These are phyloP conservation scores for Fusarium clavum DNA, from an alignment of 2,329 filamentous ascomycete genomes.

Conservation along the genomic window DNA sequence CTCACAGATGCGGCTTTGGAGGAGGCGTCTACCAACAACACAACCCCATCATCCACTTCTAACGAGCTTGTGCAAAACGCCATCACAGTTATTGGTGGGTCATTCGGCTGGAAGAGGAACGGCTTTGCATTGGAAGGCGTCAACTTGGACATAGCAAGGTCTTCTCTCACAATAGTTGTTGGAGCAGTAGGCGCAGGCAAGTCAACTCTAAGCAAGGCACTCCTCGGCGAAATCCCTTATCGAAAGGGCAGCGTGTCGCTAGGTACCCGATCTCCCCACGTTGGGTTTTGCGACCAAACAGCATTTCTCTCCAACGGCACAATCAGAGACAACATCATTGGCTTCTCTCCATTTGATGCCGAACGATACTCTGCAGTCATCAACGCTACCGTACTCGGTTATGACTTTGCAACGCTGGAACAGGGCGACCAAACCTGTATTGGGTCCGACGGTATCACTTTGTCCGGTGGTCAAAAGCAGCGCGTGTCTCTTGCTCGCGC, in stretches of 20 bases:
- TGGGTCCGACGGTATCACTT: constrained; percentile 55
- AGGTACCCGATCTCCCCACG: constrained; percentile 23
- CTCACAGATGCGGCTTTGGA: not conserved
- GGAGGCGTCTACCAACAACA: no score
- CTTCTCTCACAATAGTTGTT: constrained; percentile 49
- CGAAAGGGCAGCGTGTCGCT: constrained; percentile 25
- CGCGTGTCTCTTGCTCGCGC: constrained; percentile 58
- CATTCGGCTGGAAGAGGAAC: constrained; percentile 44
- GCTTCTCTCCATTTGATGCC: constrained; percentile 48
- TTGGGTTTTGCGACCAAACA: constrained; percentile 51
- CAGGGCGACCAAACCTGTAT: constrained; percentile 53
- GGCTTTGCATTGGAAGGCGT: constrained; percentile 33
- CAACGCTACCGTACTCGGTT: constrained; percentile 48
- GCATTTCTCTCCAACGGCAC: constrained; percentile 52
- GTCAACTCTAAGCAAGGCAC: constrained; percentile 52
- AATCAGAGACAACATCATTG: constrained; percentile 54
- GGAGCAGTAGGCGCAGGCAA: constrained; percentile 54
- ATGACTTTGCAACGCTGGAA: constrained; percentile 49
- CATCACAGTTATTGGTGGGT: constrained; percentile 2
- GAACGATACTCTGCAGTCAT: constrained; percentile 51
- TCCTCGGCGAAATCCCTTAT: constrained; percentile 48
- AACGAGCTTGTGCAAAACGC: not conserved
- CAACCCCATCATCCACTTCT: not conserved
- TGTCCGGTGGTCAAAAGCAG: constrained; percentile 57
- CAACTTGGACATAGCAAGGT: constrained; percentile 21